Conservation (phyloP, 2,329 filamentous ascomycete species). For the Ceratocystis diversiconidia region DNA sequence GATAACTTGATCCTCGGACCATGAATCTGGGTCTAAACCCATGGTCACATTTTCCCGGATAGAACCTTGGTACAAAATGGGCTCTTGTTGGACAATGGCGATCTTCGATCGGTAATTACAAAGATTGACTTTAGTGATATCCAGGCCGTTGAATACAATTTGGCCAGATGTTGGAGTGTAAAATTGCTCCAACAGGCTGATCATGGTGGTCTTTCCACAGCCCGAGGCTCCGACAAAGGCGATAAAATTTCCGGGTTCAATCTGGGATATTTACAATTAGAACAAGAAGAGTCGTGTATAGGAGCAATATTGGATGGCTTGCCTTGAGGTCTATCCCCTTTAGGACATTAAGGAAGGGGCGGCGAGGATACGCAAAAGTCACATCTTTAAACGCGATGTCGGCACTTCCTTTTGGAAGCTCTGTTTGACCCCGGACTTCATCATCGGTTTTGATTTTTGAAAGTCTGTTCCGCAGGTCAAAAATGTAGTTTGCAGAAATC, state of each 20-base stretch:
- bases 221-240: slow-evolving; percentile 44
- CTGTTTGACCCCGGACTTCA: slow-evolving; percentile 9
- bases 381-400: slow-evolving; percentile 37
- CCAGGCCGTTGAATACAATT: slow-evolving; percentile 23
- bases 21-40: slow-evolving; percentile 25
- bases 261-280: slow-evolving; percentile 19
- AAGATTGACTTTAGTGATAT: slow-evolving; percentile 24
- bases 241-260: slow-evolving; percentile 34
- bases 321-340: slow-evolving; percentile 28
- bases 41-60: slow-evolving; percentile 42
- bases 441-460: slow-evolving; percentile 24
- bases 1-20: slow-evolving; percentile 29
- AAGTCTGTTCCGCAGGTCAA: slow-evolving; percentile 27
- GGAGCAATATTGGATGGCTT: neutral
- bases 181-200: slow-evolving; percentile 37
- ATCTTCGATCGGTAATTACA: slow-evolving; percentile 25
- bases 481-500: slow-evolving; percentile 35
- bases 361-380: slow-evolving; percentile 42
- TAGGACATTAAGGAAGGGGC: slow-evolving; percentile 26
- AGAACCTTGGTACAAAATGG: slow-evolving; percentile 33
- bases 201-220: slow-evolving; percentile 46
- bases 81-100: slow-evolving; percentile 31
- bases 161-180: slow-evolving; percentile 27
- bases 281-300: too few species aligned
- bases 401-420: slow-evolving; percentile 22